Conservation (phyloP, 805 yeast genomes). For the Barnettozyma californica region DNA sequence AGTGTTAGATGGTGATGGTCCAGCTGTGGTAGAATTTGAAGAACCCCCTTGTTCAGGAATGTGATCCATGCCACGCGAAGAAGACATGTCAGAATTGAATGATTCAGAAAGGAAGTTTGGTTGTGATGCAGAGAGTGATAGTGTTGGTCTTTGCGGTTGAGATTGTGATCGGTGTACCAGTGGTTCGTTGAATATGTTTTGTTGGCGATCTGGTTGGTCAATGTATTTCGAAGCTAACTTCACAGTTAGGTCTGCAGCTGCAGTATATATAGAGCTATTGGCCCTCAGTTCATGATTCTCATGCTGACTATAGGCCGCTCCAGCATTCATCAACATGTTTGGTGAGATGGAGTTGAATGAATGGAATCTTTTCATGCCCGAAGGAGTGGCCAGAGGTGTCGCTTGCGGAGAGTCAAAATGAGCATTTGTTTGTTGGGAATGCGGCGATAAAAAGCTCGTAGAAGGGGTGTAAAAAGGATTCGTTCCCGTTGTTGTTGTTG, state of each 20-base stretch:
- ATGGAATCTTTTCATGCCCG: conserved; percentile 6
- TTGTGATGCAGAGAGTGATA: neutral
- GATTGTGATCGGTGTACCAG: neutral
- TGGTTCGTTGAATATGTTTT: neutral
- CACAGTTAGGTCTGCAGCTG: conserved; percentile 28
- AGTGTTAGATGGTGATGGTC: neutral
- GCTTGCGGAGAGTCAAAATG: conserved; percentile 13
- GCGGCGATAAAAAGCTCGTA: conserved; percentile 36
- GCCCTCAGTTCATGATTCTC: conserved; percentile 1
- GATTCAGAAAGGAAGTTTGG: conserved; percentile 5
- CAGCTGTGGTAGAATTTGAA: neutral
- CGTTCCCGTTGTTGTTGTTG: conserved; percentile 22
- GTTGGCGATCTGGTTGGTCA: conserved; percentile 2
- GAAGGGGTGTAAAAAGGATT: conserved; percentile 48
- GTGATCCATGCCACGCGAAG: conserved; percentile 2
- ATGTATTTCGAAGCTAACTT: conserved; percentile 24
- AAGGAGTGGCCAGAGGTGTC: conserved; percentile 25
- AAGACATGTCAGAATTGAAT: conserved; percentile 5
- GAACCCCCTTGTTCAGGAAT: conserved; percentile 1
- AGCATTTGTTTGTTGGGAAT: conserved; percentile 8
- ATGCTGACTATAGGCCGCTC: conserved; percentile 1
- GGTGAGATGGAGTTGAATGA: conserved; percentile 21
- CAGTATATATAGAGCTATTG: conserved; percentile 14
- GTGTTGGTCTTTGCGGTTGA: neutral
- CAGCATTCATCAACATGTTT: conserved; percentile 18